Evolutionary conservation across 257 asterid species (phyloP).

Genomic region (Solanum sejunctum): DNA sequence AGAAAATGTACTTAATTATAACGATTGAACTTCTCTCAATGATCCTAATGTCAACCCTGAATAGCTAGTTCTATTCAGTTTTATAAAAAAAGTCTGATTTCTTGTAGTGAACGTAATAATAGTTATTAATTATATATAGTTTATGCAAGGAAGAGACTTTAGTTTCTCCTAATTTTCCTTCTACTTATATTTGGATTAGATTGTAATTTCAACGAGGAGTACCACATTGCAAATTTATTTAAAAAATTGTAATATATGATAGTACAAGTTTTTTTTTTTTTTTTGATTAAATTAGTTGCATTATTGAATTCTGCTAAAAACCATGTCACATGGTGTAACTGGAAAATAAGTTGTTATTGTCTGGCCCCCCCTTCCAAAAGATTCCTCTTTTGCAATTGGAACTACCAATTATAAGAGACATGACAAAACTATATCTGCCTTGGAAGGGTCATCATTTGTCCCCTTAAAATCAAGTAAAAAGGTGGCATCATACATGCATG

Average conservation of each 20-base stretch:
- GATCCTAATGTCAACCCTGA: not conserved
- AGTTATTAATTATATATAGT: not conserved
- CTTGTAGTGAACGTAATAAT: not conserved
- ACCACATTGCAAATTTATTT: not conserved
- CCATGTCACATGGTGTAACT: not conserved
- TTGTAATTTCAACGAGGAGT: not conserved
- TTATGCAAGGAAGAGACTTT: not conserved
- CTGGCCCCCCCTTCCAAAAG: not conserved
- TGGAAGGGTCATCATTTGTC: not conserved
- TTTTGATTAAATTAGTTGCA: not conserved
- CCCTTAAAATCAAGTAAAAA: not conserved
- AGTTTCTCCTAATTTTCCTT: not conserved
- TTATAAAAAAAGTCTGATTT: not conserved
- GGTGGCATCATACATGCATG: not conserved
- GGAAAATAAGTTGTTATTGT: not conserved
- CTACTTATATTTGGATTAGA: not conserved
- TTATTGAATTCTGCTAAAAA: not conserved
- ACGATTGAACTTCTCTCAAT: not conserved
- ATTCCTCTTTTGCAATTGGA: not conserved
- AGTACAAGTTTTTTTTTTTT: not conserved
- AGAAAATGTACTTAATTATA: not conserved
- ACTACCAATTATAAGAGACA: slow-evolving; percentile 1
- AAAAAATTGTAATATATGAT: not conserved
- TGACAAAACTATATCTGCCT: slow-evolving; percentile 1
- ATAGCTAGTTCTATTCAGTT: not conserved